Conservation (phyloP, 2,329 filamentous ascomycete species). For the Neonectria faginata region DNA sequence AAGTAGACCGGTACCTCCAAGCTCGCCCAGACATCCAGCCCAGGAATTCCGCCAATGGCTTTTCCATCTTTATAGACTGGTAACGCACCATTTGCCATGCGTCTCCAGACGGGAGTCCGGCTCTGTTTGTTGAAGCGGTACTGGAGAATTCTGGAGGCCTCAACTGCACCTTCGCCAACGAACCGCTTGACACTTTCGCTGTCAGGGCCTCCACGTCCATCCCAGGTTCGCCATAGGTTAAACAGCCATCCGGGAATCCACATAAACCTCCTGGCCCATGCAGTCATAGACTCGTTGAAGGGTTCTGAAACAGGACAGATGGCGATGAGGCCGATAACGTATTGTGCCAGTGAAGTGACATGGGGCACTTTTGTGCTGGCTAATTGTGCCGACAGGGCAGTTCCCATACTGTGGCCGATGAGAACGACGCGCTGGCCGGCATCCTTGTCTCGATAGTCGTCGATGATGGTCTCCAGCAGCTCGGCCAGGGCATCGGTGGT, state of each 20-base stretch:
- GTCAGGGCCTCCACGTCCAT: conserved; percentile 80
- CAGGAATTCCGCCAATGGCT: conserved; percentile 74
- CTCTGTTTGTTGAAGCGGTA: conserved; percentile 85
- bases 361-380: conserved; percentile 62
- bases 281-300: conserved; percentile 59
- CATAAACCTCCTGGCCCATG: conserved; percentile 67
- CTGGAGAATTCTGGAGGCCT: conserved; percentile 75
- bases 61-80: conserved; percentile 68
- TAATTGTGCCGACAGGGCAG: conserved; percentile 79
- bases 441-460: conserved; percentile 75
- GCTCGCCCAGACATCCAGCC: conserved; percentile 76
- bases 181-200: conserved; percentile 86
- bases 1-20: conserved; percentile 81
- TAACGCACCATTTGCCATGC: conserved; percentile 80
- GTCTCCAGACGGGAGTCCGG: conserved; percentile 82
- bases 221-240: conserved; percentile 80
- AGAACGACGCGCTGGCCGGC: conserved; percentile 79
- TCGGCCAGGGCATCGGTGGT: conserved; percentile 79
- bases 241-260: conserved; percentile 79
- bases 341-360: conserved; percentile 64
- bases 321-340: conserved; percentile 81
- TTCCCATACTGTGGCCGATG: conserved; percentile 92
- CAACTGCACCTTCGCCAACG: conserved; percentile 74
- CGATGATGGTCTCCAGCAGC: conserved; percentile 79
- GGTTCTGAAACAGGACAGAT: conserved; percentile 83